Base-by-base conservation (phyloP, 2,329 filamentous ascomycete species). In the Trichoderma atrobrunneum region DNA sequence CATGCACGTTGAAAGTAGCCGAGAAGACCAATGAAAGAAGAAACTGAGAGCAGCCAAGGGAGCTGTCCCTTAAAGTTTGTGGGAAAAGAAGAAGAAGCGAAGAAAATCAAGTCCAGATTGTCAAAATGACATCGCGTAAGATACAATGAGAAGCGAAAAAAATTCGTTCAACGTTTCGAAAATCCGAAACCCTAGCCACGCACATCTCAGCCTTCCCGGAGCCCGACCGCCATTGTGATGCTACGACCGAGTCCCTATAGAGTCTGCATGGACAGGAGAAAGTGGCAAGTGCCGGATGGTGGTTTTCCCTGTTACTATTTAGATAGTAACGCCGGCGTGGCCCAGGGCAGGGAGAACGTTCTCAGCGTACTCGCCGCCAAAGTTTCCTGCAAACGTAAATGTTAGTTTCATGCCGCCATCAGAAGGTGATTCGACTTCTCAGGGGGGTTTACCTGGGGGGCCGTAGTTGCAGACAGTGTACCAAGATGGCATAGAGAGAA, bases 381-480 rank as follows among this genome's bases (percentile, higher is more conserved):
- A 82, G 81, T 90, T 89, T 76, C 87, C 87, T 87, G 32, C 0
- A 6, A 32, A 26, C 21, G 26, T 61, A 30, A 43, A 62, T 71
- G 30, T 65, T 48, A 69, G 66, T 12, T 56, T 56, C 10, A 7
- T 24, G 3, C 11, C n/a, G 14, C 4, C 21, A 32, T n/a, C 28
- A 21, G 24, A 16, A 3, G 2, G 30, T 21, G 36, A 12, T 36
- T 39, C 43, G 43, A 51, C 7, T 34, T 28, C 3, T 2, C 67
- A 5, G 7, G 39, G 54, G 32, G 32, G 82, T 89, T 82, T 89
- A 93, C 93, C 94, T 74, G 89, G 84, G 74, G 90, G 87, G 76
- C 84, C 85, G 85, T 97, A 97, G 88, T 97, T 95, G 91, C 94
- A 97, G 78, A 97, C 93, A 34, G 92, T 95, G 85, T 89, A 94